Base-by-base conservation (phyloP, 2,329 filamentous ascomycete species). In the Botrytis porri region DNA sequence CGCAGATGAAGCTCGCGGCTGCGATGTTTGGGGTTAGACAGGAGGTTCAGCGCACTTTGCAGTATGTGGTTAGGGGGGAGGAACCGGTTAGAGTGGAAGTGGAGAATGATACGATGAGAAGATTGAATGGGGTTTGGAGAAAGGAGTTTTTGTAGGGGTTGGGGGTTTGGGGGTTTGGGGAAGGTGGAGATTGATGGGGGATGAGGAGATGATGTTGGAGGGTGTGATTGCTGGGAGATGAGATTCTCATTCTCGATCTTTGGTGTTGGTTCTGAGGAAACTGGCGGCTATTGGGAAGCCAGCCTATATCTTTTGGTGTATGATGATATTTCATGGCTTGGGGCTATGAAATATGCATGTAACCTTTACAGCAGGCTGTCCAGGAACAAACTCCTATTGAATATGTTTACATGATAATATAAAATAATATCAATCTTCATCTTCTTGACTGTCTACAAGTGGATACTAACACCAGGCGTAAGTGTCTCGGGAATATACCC, bases 271-370 rank as follows among this genome's bases (percentile, higher is more conserved):
- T n/a, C 4, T 62, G 2, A n/a, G 37, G 22, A 39, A 18, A 16
- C 0, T 3, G 3, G 12, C 2, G 25, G 59, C 37, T 18, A n/a
- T 22, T 18, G 12, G 14, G 22, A 25, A 61, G 7, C 4, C 8
- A 1, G 22, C 22, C 4, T 3, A n/a, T n/a, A 39, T 16, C n/a
- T 14, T 8, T 61, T 61, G 4, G 35, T n/a, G 59, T 25, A 37
- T 16, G 3, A 12, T 14, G 22, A 5, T 39, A 39, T 16, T 37
- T 61, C 16, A 41, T n/a, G 14, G 3, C 10, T 39, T 41, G 18
- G 14, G 4, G 14, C 3, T 4, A 9, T 29, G 51, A 29, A 29
- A 29, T 18, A 57, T 57, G 14, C n/a, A 32, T 32, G 51, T 18
- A 29, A 29, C 4, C 16, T 57, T 51, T 14, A 0, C 32, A 18